phyloP scores from a whole-genome alignment of 345 rosid genomes.

The Eucalyptus erythrocorys region DNA sequence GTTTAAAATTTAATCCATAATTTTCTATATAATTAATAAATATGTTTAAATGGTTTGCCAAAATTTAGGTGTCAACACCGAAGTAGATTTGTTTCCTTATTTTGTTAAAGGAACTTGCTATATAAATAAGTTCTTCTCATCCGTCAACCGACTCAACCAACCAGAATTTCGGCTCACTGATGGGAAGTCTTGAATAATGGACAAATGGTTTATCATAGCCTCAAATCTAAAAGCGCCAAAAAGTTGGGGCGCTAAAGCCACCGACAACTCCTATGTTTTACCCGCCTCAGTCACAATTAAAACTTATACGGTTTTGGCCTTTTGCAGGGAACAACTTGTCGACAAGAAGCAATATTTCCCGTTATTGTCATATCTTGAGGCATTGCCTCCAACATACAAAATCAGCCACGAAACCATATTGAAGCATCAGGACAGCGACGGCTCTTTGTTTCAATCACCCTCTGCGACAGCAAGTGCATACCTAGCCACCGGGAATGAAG shows the following conservation, averaged over 20 bases:
- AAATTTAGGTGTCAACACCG: not conserved
- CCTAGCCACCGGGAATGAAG: constrained; percentile 42
- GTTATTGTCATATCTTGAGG: constrained; percentile 37
- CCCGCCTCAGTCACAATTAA: not conserved
- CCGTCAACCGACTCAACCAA: not conserved
- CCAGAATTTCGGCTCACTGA: not conserved
- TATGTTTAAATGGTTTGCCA: no score
- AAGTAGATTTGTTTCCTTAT: no score
- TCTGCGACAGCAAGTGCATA: constrained; percentile 56
- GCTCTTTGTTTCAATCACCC: constrained; percentile 57
- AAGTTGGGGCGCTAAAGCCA: not conserved
- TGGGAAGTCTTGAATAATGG: not conserved
- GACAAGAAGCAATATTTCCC: constrained; percentile 18
- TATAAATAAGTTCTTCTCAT: not conserved
- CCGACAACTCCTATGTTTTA: not conserved
- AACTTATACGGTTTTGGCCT: not conserved
- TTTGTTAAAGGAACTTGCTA: not conserved
- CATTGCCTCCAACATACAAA: constrained; percentile 8
- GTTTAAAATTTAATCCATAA: no score
- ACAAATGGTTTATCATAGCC: not conserved
- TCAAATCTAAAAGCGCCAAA: not conserved
- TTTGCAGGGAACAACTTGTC: constrained; percentile 20
- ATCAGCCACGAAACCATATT: constrained; percentile 7
- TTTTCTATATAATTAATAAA: no score
- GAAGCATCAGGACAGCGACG: constrained; percentile 15